phyloP scores from a whole-genome alignment of 768 basidiomycete species.

The Fomitopsis serialis region DNA sequence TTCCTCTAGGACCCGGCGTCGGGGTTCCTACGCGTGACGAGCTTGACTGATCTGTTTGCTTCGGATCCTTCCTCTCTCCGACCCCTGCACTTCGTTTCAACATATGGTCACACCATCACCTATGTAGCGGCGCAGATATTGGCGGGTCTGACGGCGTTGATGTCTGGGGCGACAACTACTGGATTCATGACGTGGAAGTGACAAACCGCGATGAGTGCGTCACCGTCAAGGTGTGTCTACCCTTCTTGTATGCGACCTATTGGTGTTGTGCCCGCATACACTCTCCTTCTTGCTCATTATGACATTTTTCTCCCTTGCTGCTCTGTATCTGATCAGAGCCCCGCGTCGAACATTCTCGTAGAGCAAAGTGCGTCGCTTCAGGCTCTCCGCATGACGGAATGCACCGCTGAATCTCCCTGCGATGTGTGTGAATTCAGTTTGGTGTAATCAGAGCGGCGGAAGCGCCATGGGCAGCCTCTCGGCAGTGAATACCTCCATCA shows the following conservation, averaged over 20 bases:
- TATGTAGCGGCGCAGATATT: conserved; percentile 13
- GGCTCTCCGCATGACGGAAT: no score
- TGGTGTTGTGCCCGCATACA: not conserved
- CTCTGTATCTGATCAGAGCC: conserved; percentile 2
- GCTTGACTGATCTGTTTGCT: no score
- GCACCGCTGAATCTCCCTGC: no score
- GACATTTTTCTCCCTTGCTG: no score
- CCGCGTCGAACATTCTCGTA: conserved; percentile 23
- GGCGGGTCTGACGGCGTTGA: conserved; percentile 28
- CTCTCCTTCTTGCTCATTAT: no score
- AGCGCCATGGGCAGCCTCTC: conserved; percentile 22
- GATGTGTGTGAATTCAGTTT: conserved; percentile 12
- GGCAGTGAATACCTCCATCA: conserved; percentile 20
- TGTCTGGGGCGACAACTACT: conserved; percentile 25
- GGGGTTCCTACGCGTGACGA: no score
- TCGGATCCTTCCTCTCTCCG: not conserved
- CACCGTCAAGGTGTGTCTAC: conserved; percentile 20
- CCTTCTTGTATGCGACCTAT: not conserved
- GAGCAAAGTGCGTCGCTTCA: conserved; percentile 17
- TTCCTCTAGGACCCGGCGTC: no score
- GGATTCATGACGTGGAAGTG: conserved; percentile 28
- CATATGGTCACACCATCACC: not conserved
- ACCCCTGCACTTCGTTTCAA: not conserved
- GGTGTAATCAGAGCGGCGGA: conserved; percentile 29
- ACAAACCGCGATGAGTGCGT: conserved; percentile 29